Conservation (phyloP, 108 stramenopile genomes). For the Conticribra guillardii region DNA sequence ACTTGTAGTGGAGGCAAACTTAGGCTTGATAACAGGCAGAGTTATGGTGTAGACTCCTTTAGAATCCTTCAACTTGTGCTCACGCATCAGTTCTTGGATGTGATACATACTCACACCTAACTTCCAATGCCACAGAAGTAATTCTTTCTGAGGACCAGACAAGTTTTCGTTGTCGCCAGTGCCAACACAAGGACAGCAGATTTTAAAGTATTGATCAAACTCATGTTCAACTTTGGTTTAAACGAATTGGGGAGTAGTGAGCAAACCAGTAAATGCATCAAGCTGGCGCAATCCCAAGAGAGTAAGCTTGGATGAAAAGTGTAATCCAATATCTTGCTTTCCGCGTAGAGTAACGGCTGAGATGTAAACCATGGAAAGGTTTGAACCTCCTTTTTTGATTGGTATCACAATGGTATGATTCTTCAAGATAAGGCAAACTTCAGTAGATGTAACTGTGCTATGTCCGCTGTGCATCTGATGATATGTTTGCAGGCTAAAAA, state of each 20-base stretch:
- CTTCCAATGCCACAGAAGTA: neutral
- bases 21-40: neutral
- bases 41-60: too few relatives aligned
- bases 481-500: neutral
- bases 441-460: too few relatives aligned
- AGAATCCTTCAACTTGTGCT: neutral
- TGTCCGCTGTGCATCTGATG: too few relatives aligned
- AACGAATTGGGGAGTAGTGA: neutral
- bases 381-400: too few relatives aligned
- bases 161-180: neutral
- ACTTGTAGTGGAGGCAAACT: neutral
- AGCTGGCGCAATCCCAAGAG: neutral
- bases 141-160: neutral
- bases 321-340: too few relatives aligned
- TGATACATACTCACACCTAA: too few relatives aligned
- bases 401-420: too few relatives aligned
- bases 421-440: too few relatives aligned
- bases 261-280: neutral
- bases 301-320: too few relatives aligned
- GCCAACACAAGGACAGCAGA: neutral
- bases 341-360: neutral
- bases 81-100: too few relatives aligned
- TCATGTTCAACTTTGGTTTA: too few relatives aligned
- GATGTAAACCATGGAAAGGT: neutral
- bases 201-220: too few relatives aligned